Percentiles rank a stretch among this genome's conserved stretches.
These are phyloP conservation scores for Diversispora eburnea DNA, from an alignment of 192 early-diverging fungal genomes.

Conservation along the genomic window DNA sequence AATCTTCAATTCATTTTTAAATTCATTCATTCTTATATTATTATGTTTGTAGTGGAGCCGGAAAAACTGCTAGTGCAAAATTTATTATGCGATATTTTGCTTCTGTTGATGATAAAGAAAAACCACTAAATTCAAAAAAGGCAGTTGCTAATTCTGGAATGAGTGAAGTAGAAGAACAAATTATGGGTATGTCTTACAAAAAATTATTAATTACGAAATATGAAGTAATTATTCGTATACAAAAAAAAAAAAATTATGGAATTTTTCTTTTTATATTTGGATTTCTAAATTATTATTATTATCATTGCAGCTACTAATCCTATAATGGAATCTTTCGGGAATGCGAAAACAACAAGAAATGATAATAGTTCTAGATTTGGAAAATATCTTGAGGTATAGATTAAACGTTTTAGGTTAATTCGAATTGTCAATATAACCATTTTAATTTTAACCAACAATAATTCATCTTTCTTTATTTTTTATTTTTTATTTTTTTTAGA, in stretches of 20 bases:
- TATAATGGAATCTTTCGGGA: conserved; percentile 99
- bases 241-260: too few relatives aligned
- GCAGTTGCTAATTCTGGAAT: conserved; percentile 48
- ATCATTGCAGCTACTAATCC: conserved; percentile 84
- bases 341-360: conserved; percentile 98
- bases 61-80: conserved; percentile 94
- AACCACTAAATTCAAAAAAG: conserved; percentile 40
- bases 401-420: too few relatives aligned
- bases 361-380: conserved; percentile 98
- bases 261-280: too few relatives aligned
- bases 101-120: conserved; percentile 67
- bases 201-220: too few relatives aligned
- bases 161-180: conserved; percentile 77
- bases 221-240: too few relatives aligned
- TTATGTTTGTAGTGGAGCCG: conserved; percentile 69
- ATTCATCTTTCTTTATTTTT: too few relatives aligned
- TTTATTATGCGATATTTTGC: conserved; percentile 99
- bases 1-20: conserved; percentile 3
- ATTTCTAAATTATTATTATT: not conserved
- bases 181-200: conserved; percentile 48
- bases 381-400: conserved; percentile 86
- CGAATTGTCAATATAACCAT: too few relatives aligned
- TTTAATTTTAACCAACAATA: too few relatives aligned
- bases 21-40: too few relatives aligned
- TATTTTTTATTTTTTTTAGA: conserved; percentile 40